These are phyloP conservation scores for Ogataea siamensis DNA, from an alignment of 805 yeast species.

Conservation along the genomic window DNA sequence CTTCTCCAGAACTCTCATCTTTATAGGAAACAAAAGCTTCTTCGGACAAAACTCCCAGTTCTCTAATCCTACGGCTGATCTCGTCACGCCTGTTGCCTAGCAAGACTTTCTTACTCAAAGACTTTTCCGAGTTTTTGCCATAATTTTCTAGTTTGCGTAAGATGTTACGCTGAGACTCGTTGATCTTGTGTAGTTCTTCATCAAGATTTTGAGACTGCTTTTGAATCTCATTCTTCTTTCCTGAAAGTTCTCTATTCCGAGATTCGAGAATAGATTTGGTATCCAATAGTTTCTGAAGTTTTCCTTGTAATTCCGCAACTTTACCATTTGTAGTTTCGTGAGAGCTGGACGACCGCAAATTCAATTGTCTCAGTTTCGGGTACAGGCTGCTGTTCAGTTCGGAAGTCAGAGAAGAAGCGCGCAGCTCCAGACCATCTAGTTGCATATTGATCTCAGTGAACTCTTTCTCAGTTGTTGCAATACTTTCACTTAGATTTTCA, in stretches of 20 bases:
- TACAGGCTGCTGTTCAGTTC: conserved; percentile 57
- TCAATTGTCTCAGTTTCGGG: conserved; percentile 48
- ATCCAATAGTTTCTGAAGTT: conserved; percentile 16
- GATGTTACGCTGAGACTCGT: conserved; percentile 54
- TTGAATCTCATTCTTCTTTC: conserved; percentile 33
- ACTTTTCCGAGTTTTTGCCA: conserved; percentile 63
- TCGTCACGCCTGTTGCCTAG: conserved; percentile 66
- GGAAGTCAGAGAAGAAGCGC: conserved; percentile 45
- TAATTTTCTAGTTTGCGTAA: conserved; percentile 57
- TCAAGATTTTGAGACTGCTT: conserved; percentile 34
- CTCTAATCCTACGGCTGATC: conserved; percentile 68
- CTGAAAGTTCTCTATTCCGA: conserved; percentile 30
- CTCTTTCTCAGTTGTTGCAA: conserved; percentile 39
- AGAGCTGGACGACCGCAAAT: conserved; percentile 6
- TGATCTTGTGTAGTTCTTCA: conserved; percentile 47
- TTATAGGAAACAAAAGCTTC: conserved; percentile 62
- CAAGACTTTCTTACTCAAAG: conserved; percentile 58
- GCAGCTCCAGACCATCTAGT: conserved; percentile 46
- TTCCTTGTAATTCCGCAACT: conserved; percentile 19
- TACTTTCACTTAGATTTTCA: conserved; percentile 31
- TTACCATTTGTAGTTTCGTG: conserved; percentile 13
- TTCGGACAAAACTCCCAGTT: conserved; percentile 86
- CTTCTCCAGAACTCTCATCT: conserved; percentile 43
- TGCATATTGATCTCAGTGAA: conserved; percentile 41
- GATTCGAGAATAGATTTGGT: conserved; percentile 25